phyloP scores from a whole-genome alignment of 768 basidiomycete species.

The Boletellus ananiceps region DNA sequence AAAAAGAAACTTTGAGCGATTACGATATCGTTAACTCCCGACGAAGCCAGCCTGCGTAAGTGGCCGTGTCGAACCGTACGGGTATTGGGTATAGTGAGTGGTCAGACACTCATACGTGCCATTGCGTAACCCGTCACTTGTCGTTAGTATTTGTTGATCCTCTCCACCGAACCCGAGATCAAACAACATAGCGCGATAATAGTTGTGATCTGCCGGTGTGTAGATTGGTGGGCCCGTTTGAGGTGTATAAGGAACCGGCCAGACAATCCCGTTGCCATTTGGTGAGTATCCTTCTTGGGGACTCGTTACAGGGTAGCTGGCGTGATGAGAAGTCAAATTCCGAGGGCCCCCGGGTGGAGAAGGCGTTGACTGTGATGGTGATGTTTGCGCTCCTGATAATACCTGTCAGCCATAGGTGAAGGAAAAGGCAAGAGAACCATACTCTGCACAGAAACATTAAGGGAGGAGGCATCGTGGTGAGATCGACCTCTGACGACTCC shows the following conservation, averaged over 20 bases:
- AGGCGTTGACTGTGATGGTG: slow-evolving; percentile 21
- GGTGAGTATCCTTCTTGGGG: slow-evolving; percentile 18
- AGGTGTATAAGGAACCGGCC: slow-evolving; percentile 15
- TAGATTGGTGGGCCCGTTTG: slow-evolving; percentile 35
- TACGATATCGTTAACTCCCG: slow-evolving; percentile 12
- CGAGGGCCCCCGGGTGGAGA: slow-evolving; percentile 18
- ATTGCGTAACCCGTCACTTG: slow-evolving; percentile 24
- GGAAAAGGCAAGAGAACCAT: slow-evolving; percentile 10
- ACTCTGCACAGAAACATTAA: slow-evolving; percentile 59
- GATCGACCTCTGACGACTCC: slow-evolving; percentile 34
- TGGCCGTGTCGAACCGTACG: slow-evolving; percentile 27
- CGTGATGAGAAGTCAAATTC: slow-evolving; percentile 8
- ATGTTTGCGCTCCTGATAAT: slow-evolving; percentile 17
- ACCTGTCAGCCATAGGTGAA: slow-evolving; percentile 8
- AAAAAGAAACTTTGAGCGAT: neutral
- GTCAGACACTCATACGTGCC: slow-evolving; percentile 31
- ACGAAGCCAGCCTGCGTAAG: slow-evolving; percentile 23
- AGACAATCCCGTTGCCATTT: slow-evolving; percentile 14
- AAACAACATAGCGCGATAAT: slow-evolving; percentile 72
- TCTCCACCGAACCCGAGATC: slow-evolving; percentile 63
- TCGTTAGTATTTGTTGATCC: slow-evolving; percentile 22
- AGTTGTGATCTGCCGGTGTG: slow-evolving; percentile 55
- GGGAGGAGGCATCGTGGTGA: slow-evolving; percentile 40
- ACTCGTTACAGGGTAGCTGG: slow-evolving; percentile 14
- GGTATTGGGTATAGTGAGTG: slow-evolving; percentile 31